A percentile compares a stretch with the other conserved stretches of the same genome.
These are phyloP conservation scores for Wickerhamomyces alni DNA, from an alignment of 805 yeast species.

Conservation along the genomic window DNA sequence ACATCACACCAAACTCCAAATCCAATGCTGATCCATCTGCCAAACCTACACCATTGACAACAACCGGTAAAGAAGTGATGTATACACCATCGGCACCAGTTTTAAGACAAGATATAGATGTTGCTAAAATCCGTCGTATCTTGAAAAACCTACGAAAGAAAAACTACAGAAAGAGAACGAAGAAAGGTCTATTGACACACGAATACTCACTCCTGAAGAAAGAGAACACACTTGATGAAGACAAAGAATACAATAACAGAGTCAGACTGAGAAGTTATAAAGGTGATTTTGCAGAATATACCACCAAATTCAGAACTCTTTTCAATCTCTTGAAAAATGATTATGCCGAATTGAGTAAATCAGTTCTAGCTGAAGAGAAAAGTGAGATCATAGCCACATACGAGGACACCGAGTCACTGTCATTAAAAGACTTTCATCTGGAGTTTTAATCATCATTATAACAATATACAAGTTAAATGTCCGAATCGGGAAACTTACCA, in stretches of 20 bases:
- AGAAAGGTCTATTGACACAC: constrained; percentile 13
- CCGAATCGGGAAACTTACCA: too few species aligned
- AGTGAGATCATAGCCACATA: neutral
- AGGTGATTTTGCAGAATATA: constrained; percentile 23
- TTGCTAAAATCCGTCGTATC: constrained; percentile 13
- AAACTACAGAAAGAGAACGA: constrained; percentile 10
- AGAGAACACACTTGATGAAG: constrained; percentile 9
- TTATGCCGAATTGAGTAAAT: constrained; percentile 3
- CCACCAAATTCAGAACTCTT: constrained; percentile 12
- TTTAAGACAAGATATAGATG: constrained; percentile 22
- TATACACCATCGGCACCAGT: constrained; percentile 7
- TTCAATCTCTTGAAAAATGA: constrained; percentile 8
- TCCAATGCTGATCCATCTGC: neutral
- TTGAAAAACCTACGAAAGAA: constrained; percentile 8
- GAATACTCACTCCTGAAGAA: constrained; percentile 13
- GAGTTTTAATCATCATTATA: neutral
- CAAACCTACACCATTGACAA: neutral
- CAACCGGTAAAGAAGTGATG: neutral
- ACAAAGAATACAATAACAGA: constrained; percentile 12
- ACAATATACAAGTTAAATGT: neutral
- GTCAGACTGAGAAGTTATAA: constrained; percentile 21
- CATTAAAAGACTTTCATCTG: constrained; percentile 6
- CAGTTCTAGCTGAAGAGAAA: neutral
- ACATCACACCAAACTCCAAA: neutral
- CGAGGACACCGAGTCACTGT: constrained; percentile 4